A percentile compares a stretch with the other conserved stretches of the same genome.
Conservation (phyloP, 306 rosid genomes). For the Sicyos baderoa region DNA sequence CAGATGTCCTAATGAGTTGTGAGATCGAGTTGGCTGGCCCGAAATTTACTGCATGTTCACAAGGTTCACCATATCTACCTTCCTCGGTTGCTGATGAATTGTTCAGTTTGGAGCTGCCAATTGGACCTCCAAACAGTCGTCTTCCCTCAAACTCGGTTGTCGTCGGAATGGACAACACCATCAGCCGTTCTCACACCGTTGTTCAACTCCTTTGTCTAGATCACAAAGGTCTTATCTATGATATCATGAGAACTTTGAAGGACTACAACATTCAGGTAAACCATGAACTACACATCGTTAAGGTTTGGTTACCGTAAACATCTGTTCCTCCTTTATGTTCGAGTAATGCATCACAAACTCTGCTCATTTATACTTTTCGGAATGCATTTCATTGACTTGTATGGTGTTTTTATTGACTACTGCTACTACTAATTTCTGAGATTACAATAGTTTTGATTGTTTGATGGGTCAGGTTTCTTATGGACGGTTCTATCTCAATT, state of each 20-base stretch:
- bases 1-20: conserved; percentile 33
- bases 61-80: conserved; percentile 37
- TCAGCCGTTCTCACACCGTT: conserved; percentile 50
- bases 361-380: neutral
- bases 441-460: neutral
- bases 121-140: conserved; percentile 23
- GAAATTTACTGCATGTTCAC: conserved; percentile 35
- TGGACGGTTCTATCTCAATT: conserved; percentile 37
- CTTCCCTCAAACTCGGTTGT: conserved; percentile 28
- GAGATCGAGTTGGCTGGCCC: conserved; percentile 43
- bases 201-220: conserved; percentile 43
- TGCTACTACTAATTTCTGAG: neutral
- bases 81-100: conserved; percentile 37
- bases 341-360: neutral
- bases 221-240: conserved; percentile 53
- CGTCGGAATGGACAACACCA: conserved; percentile 35
- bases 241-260: conserved; percentile 56
- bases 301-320: neutral
- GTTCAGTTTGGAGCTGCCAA: conserved; percentile 36
- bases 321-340: neutral
- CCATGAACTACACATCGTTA: neutral
- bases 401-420: no score
- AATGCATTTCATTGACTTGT: neutral
- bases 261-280: conserved; percentile 50
- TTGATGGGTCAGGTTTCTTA: conserved; percentile 32